Evolutionary conservation across 2,329 filamentous ascomycete species (phyloP), one percentile per base, ranked within the genome.

Genomic region (Colletotrichum scovillei): DNA sequence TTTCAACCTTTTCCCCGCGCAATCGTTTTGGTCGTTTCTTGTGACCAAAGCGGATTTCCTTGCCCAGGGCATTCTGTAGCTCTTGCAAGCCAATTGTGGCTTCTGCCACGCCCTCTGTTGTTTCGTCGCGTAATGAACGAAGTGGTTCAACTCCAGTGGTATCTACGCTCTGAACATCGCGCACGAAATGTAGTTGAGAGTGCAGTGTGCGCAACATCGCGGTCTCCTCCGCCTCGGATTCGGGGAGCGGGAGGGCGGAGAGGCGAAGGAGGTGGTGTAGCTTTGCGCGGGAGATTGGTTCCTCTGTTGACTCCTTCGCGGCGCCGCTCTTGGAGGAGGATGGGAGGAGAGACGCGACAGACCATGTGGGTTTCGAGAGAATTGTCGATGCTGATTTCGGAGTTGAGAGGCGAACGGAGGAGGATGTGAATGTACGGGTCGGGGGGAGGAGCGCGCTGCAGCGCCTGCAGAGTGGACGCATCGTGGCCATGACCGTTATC

Each of bases 141-240:
- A 99, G 84, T 0, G 97, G 95, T 69, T 91, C 87, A 0, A 98
- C 86, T 4, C 89, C 91, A 0, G 87, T 83, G 0, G 94, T 95
- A 81, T 97, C 89, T 62, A 98, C 92, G 57, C 88, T 86, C 79
- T 97, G 95, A 24, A 98, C 92, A 75, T 95, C 91, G 74, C 90
- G 92, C n/a, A 98, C 95, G 79, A 99, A 99, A 78, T 93, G 92
- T 0, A 99, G 89, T 80, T 99, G 97, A 38, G 93, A 91, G 65
- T 92, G 88, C 2, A 99, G 88, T 1, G 92, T 95, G 26, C 88
- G 80, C 4, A 97, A 88, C 90, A 98, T 94, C 30, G 87, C 83
- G 0, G 85, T 78, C 80, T 97, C 93, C 77, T 95, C 92, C 64
- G 86, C 86, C 1, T 85, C 76, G 2, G 87, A 87, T 22, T 87